A percentile compares a stretch with the other conserved stretches of the same genome.
Evolutionary conservation across 2,329 filamentous ascomycete species (phyloP).

Genomic region (Venturia carpophila): DNA sequence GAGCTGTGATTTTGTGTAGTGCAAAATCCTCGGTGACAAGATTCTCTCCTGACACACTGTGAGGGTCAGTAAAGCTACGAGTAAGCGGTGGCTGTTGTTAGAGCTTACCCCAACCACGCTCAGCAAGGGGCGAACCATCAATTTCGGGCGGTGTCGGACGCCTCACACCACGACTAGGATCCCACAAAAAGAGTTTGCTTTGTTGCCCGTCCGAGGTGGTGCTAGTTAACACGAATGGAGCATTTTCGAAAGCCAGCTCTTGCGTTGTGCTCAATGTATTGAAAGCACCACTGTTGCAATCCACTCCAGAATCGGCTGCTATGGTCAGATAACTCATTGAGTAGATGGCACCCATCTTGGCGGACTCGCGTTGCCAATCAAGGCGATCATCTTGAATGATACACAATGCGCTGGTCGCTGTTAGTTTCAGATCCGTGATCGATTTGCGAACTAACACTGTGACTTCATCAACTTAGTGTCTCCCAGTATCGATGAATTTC

Average conservation of each 20-base stretch:
- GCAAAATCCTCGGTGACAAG: slow-evolving; percentile 20
- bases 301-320: slow-evolving; percentile 18
- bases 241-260: slow-evolving; percentile 17
- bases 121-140: slow-evolving; percentile 16
- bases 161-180: slow-evolving; percentile 16
- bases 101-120: slow-evolving; percentile 19
- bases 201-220: slow-evolving; percentile 5
- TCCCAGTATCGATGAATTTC: too few relatives aligned
- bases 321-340: slow-evolving; percentile 21
- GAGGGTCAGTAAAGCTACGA: not conserved
- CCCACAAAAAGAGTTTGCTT: slow-evolving; percentile 15
- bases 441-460: too few relatives aligned
- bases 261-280: slow-evolving; percentile 17
- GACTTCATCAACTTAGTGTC: too few relatives aligned
- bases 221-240: slow-evolving; percentile 12
- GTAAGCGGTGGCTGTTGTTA: not conserved
- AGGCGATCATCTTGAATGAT: slow-evolving; percentile 21
- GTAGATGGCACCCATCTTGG: slow-evolving; percentile 22
- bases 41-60: slow-evolving; percentile 19
- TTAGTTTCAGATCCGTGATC: not conserved
- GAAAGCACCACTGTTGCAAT: slow-evolving; percentile 19
- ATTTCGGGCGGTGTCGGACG: slow-evolving; percentile 18
- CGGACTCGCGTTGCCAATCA: slow-evolving; percentile 21
- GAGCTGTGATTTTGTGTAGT: slow-evolving; percentile 18
- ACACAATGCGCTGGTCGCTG: slow-evolving; percentile 18